phyloP scores from a whole-genome alignment of 225 moss, liverwort and hornwort genomes.

The Sphagnum contortum region DNA sequence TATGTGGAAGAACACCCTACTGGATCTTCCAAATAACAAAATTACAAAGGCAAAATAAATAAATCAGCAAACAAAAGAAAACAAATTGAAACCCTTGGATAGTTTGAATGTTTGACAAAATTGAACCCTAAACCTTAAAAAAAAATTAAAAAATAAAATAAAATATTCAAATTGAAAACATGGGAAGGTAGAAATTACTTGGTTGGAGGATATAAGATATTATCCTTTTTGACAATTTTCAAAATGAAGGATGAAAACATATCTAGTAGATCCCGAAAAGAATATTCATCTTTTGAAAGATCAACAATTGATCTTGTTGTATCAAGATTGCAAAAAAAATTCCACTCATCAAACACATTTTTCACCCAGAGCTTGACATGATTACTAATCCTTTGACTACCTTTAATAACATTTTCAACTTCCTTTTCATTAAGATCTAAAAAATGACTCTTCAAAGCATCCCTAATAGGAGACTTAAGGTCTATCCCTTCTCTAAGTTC shows the following conservation, averaged over 20 bases:
- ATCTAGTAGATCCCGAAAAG: background rate
- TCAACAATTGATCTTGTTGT: background rate
- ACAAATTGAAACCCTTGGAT: too few species aligned
- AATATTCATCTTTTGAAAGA: background rate
- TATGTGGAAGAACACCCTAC: too few species aligned
- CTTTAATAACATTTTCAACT: background rate
- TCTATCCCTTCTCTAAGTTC: too few species aligned
- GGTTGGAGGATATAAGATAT: background rate
- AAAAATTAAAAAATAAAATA: too few species aligned
- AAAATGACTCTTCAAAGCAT: too few species aligned
- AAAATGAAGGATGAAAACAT: background rate
- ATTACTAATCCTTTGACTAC: background rate
- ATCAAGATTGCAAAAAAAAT: background rate
- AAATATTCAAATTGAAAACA: too few species aligned
- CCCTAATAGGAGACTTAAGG: too few species aligned
- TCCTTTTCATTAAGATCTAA: background rate
- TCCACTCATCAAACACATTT: background rate
- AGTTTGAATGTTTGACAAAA: too few species aligned
- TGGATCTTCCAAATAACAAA: too few species aligned
- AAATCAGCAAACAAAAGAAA: too few species aligned
- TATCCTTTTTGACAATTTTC: background rate
- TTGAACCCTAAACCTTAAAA: too few species aligned
- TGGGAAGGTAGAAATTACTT: background rate
- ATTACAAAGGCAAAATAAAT: too few species aligned
- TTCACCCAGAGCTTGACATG: background rate